These are phyloP conservation scores for Aureobasidium sp. DNA, from an alignment of 2,329 filamentous ascomycete genomes.

Conservation along the genomic window DNA sequence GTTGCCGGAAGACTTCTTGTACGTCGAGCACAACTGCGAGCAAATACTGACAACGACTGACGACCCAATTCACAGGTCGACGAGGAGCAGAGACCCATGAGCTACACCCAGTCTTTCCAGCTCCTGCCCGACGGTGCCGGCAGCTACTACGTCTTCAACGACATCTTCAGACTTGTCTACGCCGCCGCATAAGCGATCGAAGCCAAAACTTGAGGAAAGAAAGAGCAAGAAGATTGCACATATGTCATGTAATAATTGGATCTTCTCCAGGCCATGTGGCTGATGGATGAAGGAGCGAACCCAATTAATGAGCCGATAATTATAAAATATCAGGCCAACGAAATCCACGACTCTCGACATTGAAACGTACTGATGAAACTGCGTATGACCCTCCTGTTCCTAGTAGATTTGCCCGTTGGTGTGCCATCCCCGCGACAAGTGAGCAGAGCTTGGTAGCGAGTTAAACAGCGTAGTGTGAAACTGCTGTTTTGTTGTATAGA, in stretches of 20 bases:
- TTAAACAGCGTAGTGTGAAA: neutral
- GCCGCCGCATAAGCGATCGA: slow-evolving; percentile 25
- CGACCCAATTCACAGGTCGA: slow-evolving; percentile 56
- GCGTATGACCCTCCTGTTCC: neutral
- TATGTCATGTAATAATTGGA: slow-evolving; percentile 7
- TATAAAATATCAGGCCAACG: slow-evolving; percentile 13
- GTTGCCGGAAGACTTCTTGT: slow-evolving; percentile 83
- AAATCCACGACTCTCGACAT: slow-evolving; percentile 6
- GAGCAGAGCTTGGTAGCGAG: neutral
- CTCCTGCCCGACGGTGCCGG: slow-evolving; percentile 59
- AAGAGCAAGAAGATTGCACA: neutral
- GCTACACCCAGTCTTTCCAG: slow-evolving; percentile 85
- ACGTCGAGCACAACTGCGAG: slow-evolving; percentile 29
- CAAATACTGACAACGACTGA: neutral
- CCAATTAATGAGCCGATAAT: slow-evolving; percentile 8
- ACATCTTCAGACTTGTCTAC: slow-evolving; percentile 88
- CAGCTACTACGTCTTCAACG: slow-evolving; percentile 84
- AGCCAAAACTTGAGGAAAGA: neutral
- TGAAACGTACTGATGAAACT: neutral
- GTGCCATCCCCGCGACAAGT: neutral
- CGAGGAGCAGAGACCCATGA: slow-evolving; percentile 78
- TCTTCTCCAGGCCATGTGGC: neutral
- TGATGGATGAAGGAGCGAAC: neutral
- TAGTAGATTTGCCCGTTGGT: neutral
- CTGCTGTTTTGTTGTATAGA: neutral